These are phyloP conservation scores for Zopfochytrium polystomum DNA, from an alignment of 371 early-diverging fungal species.

Conservation along the genomic window DNA sequence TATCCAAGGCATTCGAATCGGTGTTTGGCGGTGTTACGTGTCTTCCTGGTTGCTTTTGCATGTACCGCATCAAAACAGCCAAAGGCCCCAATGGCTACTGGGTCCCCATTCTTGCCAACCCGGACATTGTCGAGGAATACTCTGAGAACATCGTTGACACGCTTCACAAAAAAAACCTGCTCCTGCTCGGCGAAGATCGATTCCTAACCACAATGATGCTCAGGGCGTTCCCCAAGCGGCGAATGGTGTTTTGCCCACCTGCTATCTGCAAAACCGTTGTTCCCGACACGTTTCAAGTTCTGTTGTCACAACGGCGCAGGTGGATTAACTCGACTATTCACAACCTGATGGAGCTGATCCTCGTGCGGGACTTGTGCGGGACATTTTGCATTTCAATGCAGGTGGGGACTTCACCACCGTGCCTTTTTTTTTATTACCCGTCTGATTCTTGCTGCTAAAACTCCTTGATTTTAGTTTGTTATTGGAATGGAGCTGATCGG, in stretches of 20 bases:
- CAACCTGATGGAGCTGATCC: constrained; percentile 89
- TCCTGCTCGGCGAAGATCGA: constrained; percentile 97
- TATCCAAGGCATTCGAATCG: constrained; percentile 91
- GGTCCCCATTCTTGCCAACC: constrained; percentile 81
- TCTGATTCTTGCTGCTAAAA: constrained; percentile 5
- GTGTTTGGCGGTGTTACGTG: constrained; percentile 98
- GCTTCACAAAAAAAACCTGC: constrained; percentile 96
- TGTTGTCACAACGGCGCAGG: constrained; percentile 91
- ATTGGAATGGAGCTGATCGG: constrained; percentile 84
- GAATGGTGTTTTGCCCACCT: constrained; percentile 92
- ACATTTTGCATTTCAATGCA: constrained; percentile 98
- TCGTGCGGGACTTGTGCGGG: constrained; percentile 89
- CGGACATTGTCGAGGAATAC: constrained; percentile 89
- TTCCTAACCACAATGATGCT: constrained; percentile 98
- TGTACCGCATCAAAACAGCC: constrained; percentile 62
- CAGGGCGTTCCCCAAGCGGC: constrained; percentile 88
- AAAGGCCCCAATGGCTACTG: constrained; percentile 14
- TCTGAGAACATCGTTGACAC: constrained; percentile 93
- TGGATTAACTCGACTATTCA: constrained; percentile 99
- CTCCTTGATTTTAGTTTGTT: constrained; percentile 3
- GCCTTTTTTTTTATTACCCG: constrained; percentile 85
- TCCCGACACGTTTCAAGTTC: constrained; percentile 82
- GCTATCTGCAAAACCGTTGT: constrained; percentile 93
- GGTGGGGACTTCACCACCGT: no score
- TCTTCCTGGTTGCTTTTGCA: constrained; percentile 93